Percentiles rank a stretch among this genome's conserved stretches.
phyloP scores from a whole-genome alignment of 805 yeast species.

The Hanseniaspora lachancei region DNA sequence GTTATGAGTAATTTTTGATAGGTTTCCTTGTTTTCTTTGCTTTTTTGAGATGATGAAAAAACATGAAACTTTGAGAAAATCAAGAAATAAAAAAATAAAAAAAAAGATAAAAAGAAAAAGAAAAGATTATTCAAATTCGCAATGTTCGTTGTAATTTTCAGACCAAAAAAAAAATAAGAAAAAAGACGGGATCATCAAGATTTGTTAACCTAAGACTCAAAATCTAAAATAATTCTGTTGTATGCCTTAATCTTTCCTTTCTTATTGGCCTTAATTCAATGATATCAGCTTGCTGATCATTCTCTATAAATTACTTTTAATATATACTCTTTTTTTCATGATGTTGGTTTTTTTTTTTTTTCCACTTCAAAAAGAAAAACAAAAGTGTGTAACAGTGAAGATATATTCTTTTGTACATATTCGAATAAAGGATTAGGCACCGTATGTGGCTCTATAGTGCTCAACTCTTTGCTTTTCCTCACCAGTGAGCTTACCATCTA shows the following conservation, averaged over 20 bases:
- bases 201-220: background rate
- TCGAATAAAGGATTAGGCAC: conserved; percentile 17
- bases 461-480: conserved; percentile 47
- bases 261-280: no score
- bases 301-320: no score
- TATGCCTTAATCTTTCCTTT: background rate
- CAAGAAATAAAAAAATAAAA: background rate
- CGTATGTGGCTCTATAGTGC: conserved; percentile 38
- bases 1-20: background rate
- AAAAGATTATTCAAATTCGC: background rate
- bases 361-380: background rate
- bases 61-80: no score
- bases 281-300: no score
- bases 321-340: no score
- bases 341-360: no score
- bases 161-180: background rate
- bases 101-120: background rate
- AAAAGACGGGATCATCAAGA: background rate
- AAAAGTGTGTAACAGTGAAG: no score
- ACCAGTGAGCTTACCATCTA: conserved; percentile 41
- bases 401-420: no score
- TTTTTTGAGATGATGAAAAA: no score
- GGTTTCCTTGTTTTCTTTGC: background rate
- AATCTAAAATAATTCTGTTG: no score
- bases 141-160: no score